Base-by-base conservation (phyloP, 2,329 filamentous ascomycete genomes). In the Cercospora sojina region DNA sequence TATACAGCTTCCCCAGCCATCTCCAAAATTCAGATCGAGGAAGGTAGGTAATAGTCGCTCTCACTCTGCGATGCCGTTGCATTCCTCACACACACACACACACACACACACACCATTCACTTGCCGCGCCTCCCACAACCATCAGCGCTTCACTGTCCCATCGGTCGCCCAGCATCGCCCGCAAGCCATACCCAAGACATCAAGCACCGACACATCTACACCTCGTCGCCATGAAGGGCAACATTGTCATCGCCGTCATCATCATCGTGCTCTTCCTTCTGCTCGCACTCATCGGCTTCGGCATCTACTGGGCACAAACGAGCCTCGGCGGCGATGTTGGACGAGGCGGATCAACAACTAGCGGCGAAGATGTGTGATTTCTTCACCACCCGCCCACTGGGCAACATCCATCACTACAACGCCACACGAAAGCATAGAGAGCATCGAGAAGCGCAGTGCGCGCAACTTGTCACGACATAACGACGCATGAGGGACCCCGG, bases 201-300 rank as follows among this genome's bases (percentile, higher is more conserved):
- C 51, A 56, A 18, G 16, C 10, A 8, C 27, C 23, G 27, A 27
- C 51, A 51, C 20, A 20, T 27, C 47, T 23, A 27, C 47, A 51
- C 53, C 0, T 32, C 53, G 9, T 20, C 69, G 80, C 59, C 55
- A 84, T 84, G 82, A 77, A 82, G 76, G 81, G 81, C 76, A 84
- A 84, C 77, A 77, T 84, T 70, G 81, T 82, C 77, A 82, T 84
- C 77, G 82, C 82, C 76, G 77, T 83, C 72, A 84, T 84, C 76
- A 80, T 84, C 75, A 79, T 84, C 72, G 79, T 84, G 75, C 82
- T 84, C 73, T 83, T 84, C 78, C 77, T 83, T 73, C 77, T 83
- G 59, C 80, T 84, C 61, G 80, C 80, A 31, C 73, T 82, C 29
- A 82, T 84, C 75, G 82, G 78, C 55, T 83, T 83, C 75, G 70